Base-by-base conservation (phyloP, 2,329 filamentous ascomycete species). In the Hawksworthiomyces lignivorus region DNA sequence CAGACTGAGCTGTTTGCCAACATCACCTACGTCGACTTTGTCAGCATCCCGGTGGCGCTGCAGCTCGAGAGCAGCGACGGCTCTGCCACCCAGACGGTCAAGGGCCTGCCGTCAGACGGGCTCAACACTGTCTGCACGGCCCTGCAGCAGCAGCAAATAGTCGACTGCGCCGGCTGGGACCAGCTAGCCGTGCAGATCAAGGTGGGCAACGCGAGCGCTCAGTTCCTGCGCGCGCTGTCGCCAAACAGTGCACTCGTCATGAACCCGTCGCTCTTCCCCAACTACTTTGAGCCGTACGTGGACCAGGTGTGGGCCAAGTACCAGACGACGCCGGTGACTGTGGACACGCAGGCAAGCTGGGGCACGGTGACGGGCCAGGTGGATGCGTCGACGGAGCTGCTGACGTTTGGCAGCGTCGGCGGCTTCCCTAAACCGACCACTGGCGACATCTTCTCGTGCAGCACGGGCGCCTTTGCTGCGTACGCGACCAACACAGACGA, bases 11-110 rank as follows among this genome's bases (percentile, higher is more conserved):
- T 84, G 5, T 85, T 76, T 54, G 77, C 75, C 51, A 84, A 84
- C 52, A 80, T 89, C 52, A 77, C 71, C 48, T 82, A 83, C 56
- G 85, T 89, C 40, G 84, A 89, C 64, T 89, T 89, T 60, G 73
- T 87, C 47, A 66, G 67, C 51, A 57, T 82, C 50, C 80, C 82
- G n/a, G 70, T 83, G 39, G 70, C 74, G 1, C 67, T 82, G 48
- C 56, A 61, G 46, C 68, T 82, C 34, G 60, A 61, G 41, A 72
- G 69, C 46, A 64, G 63, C 17, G 56, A 60, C 33, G 73, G 71
- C 33, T 48, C 50, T 10, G 50, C 50, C 14, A 55, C 62, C 15
- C 67, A 68, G 48, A 61, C 55, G 14, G 74, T 77, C 9, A 56
- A 59, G n/a, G 75, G 75, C 19, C 58, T 77, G 47, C 65, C 67